Percentiles rank a stretch among this genome's conserved stretches.
Evolutionary conservation across 768 basidiomycete species (phyloP).

Genomic region (Xerocomellus amylosporus): DNA sequence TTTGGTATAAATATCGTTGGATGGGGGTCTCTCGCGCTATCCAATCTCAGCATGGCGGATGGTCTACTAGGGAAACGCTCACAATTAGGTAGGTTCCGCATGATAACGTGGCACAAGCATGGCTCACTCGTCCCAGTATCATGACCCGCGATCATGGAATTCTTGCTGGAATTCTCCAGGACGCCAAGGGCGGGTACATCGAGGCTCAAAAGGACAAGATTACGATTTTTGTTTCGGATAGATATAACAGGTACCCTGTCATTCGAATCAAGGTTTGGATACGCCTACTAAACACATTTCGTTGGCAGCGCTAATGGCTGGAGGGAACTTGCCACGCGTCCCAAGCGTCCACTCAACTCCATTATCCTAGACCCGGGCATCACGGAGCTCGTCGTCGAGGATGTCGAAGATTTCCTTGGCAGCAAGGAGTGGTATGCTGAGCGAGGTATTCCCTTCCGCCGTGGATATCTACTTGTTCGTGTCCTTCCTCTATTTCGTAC

Average conservation of each 20-base stretch:
- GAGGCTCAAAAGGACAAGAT: slow-evolving; percentile 52
- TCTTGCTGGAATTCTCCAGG: slow-evolving; percentile 51
- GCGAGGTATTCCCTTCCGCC: slow-evolving; percentile 77
- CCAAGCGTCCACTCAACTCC: slow-evolving; percentile 63
- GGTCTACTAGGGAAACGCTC: slow-evolving; percentile 20
- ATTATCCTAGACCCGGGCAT: slow-evolving; percentile 72
- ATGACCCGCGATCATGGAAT: slow-evolving; percentile 44
- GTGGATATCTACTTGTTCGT: slow-evolving; percentile 67
- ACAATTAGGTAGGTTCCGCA: slow-evolving; percentile 19
- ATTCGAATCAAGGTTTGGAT: background rate
- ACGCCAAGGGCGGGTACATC: slow-evolving; percentile 51
- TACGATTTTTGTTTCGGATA: slow-evolving; percentile 50
- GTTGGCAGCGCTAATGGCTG: slow-evolving; percentile 40
- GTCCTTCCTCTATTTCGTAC: background rate
- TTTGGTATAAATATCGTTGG: slow-evolving; percentile 37
- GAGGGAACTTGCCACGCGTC: slow-evolving; percentile 53
- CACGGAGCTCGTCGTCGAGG: slow-evolving; percentile 60
- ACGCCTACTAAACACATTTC: background rate
- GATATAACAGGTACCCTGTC: slow-evolving; percentile 35
- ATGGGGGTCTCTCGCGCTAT: slow-evolving; percentile 25
- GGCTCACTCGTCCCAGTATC: slow-evolving; percentile 38
- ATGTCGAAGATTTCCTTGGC: slow-evolving; percentile 66
- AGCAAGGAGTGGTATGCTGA: slow-evolving; percentile 72
- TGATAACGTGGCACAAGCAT: background rate
- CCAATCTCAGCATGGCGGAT: slow-evolving; percentile 18